Evolutionary conservation across 345 rosid species (phyloP).

Genomic region (Salix udensis): DNA sequence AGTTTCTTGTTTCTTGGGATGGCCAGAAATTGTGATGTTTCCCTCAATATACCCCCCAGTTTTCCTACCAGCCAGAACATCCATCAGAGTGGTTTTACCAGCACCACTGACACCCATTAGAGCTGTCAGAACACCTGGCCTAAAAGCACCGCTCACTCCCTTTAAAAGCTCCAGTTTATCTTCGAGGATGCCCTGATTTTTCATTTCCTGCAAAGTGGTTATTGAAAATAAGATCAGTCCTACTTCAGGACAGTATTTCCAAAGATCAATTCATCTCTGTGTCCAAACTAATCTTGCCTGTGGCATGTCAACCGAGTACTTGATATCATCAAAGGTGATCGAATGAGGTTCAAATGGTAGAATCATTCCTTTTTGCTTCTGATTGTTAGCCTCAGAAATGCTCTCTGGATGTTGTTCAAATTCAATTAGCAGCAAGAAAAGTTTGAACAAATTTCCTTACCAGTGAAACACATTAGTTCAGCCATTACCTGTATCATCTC

Average conservation of each 20-base stretch:
- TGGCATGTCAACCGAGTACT: slow-evolving; percentile 75
- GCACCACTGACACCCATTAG: slow-evolving; percentile 82
- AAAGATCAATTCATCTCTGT: background rate
- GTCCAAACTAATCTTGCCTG: slow-evolving; percentile 34
- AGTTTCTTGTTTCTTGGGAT: slow-evolving; percentile 71
- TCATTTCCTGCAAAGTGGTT: slow-evolving; percentile 45
- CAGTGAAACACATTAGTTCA: background rate
- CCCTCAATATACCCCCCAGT: slow-evolving; percentile 77
- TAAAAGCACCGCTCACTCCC: slow-evolving; percentile 75
- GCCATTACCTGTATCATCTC: background rate
- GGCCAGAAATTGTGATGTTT: slow-evolving; percentile 60
- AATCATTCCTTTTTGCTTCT: slow-evolving; percentile 52
- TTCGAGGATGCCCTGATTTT: slow-evolving; percentile 47
- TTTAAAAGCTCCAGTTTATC: slow-evolving; percentile 60
- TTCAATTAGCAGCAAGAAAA: background rate
- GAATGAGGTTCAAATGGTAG: slow-evolving; percentile 67
- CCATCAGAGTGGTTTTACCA: slow-evolving; percentile 90
- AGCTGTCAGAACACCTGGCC: slow-evolving; percentile 86
- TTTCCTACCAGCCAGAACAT: slow-evolving; percentile 85
- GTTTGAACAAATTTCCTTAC: background rate
- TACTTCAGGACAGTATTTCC: background rate
- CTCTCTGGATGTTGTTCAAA: background rate
- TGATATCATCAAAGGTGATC: slow-evolving; percentile 50
- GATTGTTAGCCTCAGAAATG: background rate
- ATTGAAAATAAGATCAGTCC: background rate